phyloP scores from a whole-genome alignment of 176 grass and related monocot genomes.

The Zizania latifolia region DNA sequence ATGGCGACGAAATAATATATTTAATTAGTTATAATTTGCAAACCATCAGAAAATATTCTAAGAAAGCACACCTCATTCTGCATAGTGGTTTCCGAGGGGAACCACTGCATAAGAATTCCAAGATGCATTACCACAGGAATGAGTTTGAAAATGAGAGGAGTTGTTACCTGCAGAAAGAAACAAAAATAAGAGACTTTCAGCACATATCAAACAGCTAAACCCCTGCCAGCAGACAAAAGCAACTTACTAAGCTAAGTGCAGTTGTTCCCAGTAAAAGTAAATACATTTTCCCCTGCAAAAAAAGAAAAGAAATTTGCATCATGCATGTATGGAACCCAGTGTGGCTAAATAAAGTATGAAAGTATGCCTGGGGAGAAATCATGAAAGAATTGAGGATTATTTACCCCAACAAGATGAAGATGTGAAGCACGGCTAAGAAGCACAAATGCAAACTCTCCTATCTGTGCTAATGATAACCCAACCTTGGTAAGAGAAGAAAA shows the following conservation, averaged over 20 bases:
- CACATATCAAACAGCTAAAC: slow-evolving; percentile 12
- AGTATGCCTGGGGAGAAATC: slow-evolving; percentile 8
- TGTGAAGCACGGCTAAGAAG: slow-evolving; percentile 94
- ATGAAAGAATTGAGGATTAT: slow-evolving; percentile 16
- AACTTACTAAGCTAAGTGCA: slow-evolving; percentile 86
- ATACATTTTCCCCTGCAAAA: slow-evolving; percentile 94
- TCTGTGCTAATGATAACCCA: slow-evolving; percentile 96
- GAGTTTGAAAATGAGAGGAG: slow-evolving; percentile 98
- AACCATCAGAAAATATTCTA: slow-evolving; percentile 13
- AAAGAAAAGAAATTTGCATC: not conserved
- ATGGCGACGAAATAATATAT: not conserved
- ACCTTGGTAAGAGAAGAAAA: slow-evolving; percentile 49
- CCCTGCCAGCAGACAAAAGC: slow-evolving; percentile 9
- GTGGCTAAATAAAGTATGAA: not conserved
- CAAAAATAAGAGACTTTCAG: slow-evolving; percentile 5
- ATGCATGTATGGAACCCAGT: not conserved
- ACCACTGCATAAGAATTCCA: slow-evolving; percentile 93
- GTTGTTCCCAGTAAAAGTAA: slow-evolving; percentile 93
- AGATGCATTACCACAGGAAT: slow-evolving; percentile 95
- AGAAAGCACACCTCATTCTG: slow-evolving; percentile 67
- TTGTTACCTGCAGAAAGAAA: slow-evolving; percentile 65
- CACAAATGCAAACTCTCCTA: slow-evolving; percentile 99
- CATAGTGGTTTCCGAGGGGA: slow-evolving; percentile 63
- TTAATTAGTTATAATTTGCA: not conserved
- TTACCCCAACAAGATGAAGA: slow-evolving; percentile 96